Percentiles rank a stretch among this genome's conserved stretches.
phyloP scores from a whole-genome alignment of 225 moss, liverwort and hornwort genomes.

The Physcomitrium patens region DNA sequence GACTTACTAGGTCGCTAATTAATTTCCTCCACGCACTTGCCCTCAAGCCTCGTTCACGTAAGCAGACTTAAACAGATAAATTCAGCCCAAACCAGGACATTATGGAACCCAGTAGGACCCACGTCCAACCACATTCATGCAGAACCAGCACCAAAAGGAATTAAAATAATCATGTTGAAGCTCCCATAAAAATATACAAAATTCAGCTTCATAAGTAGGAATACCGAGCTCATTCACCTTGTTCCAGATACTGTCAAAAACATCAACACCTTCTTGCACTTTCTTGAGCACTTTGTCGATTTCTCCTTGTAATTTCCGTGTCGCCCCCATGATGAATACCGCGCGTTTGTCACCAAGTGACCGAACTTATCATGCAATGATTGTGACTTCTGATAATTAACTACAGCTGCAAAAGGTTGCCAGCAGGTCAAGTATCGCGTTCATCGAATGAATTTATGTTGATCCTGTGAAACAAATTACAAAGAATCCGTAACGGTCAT shows the following conservation, averaged over 20 bases:
- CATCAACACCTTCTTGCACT: slow-evolving; percentile 74
- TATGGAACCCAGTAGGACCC: not conserved
- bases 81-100: slow-evolving; percentile 1
- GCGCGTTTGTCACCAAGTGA: slow-evolving; percentile 46
- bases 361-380: slow-evolving; percentile 27
- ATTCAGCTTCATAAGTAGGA: slow-evolving; percentile 3
- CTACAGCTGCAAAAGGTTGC: slow-evolving; percentile 39
- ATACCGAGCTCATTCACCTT: slow-evolving; percentile 42
- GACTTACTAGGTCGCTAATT: slow-evolving; percentile 16
- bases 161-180: slow-evolving; percentile 1
- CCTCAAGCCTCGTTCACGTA: slow-evolving; percentile 8
- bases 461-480: slow-evolving; percentile 33
- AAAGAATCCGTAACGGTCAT: slow-evolving; percentile 15
- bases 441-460: slow-evolving; percentile 41
- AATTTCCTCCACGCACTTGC: slow-evolving; percentile 19
- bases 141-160: not conserved
- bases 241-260: slow-evolving; percentile 75
- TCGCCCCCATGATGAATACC: slow-evolving; percentile 61
- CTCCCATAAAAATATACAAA: slow-evolving; percentile 1
- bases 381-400: slow-evolving; percentile 27
- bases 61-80: not conserved
- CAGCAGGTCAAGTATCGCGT: slow-evolving; percentile 43
- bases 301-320: slow-evolving; percentile 73
- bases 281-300: slow-evolving; percentile 73
- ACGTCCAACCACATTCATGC: slow-evolving; percentile 20